Evolutionary conservation across 176 grass and related monocot genomes (phyloP).

Genomic region (Rhynchospora pubera): DNA sequence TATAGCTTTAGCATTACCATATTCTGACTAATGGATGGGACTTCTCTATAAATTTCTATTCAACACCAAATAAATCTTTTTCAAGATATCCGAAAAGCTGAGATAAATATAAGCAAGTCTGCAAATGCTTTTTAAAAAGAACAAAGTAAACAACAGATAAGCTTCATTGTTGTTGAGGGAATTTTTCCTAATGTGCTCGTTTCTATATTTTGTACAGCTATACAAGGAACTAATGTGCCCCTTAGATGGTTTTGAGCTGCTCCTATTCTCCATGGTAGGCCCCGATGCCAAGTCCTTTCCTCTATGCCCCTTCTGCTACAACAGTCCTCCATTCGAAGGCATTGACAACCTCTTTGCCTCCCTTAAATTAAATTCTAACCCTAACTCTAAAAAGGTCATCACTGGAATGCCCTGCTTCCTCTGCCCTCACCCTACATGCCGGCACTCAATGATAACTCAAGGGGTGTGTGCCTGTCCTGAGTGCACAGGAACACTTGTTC

Average conservation of each 20-base stretch:
- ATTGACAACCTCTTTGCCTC: constrained; percentile 77
- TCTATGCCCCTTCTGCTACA: constrained; percentile 90
- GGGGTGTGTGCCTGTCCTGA: constrained; percentile 95
- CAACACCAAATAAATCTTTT: background rate
- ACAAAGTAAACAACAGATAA: background rate
- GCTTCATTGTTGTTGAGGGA: background rate
- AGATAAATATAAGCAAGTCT: background rate
- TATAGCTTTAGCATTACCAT: background rate
- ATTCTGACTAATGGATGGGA: background rate
- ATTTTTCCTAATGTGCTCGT: constrained; percentile 4
- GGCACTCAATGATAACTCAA: constrained; percentile 85
- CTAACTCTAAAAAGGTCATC: constrained; percentile 15
- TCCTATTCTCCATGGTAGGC: constrained; percentile 73
- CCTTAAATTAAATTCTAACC: constrained; percentile 37
- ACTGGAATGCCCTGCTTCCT: constrained; percentile 92
- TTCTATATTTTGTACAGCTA: constrained; percentile 45
- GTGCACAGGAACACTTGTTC: constrained; percentile 72
- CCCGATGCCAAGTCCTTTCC: constrained; percentile 85
- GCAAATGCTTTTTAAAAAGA: background rate
- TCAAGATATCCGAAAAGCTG: background rate
- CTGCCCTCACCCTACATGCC: constrained; percentile 81
- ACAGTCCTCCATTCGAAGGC: constrained; percentile 85
- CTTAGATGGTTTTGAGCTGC: constrained; percentile 87
- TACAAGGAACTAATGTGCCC: constrained; percentile 95
- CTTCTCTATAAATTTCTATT: background rate